These are phyloP conservation scores for Rhodotorula paludigena DNA, from an alignment of 768 basidiomycete genomes.

Conservation along the genomic window DNA sequence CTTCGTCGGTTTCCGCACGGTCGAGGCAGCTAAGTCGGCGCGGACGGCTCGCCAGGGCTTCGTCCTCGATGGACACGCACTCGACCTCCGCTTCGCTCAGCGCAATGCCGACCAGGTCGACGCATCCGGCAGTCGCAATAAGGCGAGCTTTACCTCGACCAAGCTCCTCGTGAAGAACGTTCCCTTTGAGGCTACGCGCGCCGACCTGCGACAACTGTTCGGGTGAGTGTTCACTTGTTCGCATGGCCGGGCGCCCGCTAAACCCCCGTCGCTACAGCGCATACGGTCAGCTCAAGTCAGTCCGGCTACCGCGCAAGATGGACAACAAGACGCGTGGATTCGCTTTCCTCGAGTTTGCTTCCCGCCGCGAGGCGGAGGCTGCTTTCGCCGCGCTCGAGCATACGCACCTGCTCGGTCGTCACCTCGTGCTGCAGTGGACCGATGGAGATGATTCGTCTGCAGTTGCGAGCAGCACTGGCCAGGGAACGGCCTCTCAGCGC, in stretches of 20 bases:
- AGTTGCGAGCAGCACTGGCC: slow-evolving; percentile 46
- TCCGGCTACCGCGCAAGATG: slow-evolving; percentile 86
- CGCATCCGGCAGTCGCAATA: slow-evolving; percentile 48
- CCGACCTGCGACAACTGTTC: slow-evolving; percentile 83
- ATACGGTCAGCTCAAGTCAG: slow-evolving; percentile 88
- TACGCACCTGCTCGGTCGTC: slow-evolving; percentile 91
- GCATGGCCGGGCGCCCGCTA: slow-evolving; percentile 6
- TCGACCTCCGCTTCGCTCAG: slow-evolving; percentile 80
- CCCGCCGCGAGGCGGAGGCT: slow-evolving; percentile 80
- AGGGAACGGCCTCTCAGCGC: neutral
- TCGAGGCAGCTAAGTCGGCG: slow-evolving; percentile 67
- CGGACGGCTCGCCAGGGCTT: slow-evolving; percentile 72
- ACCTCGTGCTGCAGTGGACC: slow-evolving; percentile 89
- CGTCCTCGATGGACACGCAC: slow-evolving; percentile 76
- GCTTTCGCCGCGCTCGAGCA: slow-evolving; percentile 81
- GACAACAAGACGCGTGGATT: slow-evolving; percentile 85
- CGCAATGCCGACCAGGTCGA: slow-evolving; percentile 56
- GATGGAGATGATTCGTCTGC: slow-evolving; percentile 64
- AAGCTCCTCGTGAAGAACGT: slow-evolving; percentile 99
- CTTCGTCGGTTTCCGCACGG: slow-evolving; percentile 81
- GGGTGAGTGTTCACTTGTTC: slow-evolving; percentile 56
- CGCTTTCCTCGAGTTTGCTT: slow-evolving; percentile 91
- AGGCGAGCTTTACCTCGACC: slow-evolving; percentile 71
- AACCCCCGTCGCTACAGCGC: slow-evolving; percentile 55
- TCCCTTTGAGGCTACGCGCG: slow-evolving; percentile 91